phyloP scores from a whole-genome alignment of 768 basidiomycete species.

The Xanthoconium stramineum region DNA sequence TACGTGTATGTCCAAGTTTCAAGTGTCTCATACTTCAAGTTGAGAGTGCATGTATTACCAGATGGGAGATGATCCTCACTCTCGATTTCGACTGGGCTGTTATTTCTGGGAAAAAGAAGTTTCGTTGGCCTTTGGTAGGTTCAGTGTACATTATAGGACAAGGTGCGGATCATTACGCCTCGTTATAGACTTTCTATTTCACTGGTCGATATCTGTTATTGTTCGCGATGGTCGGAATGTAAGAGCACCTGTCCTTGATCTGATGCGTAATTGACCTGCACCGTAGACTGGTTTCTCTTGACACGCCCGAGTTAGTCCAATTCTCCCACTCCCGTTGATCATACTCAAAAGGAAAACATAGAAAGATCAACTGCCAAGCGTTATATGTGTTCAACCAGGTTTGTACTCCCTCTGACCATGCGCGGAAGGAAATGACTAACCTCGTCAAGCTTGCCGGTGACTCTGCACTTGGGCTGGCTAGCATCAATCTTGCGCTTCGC shows the following conservation, averaged over 20 bases:
- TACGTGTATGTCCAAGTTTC: slow-evolving; percentile 36
- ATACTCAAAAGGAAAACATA: slow-evolving; percentile 9
- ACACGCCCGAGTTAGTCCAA: slow-evolving; percentile 28
- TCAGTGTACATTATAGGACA: not conserved
- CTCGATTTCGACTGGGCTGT: slow-evolving; percentile 42
- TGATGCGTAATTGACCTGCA: not conserved
- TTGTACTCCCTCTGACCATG: not conserved
- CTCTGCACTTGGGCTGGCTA: slow-evolving; percentile 42
- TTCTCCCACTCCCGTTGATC: not conserved
- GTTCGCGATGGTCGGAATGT: slow-evolving; percentile 48
- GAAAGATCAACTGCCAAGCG: slow-evolving; percentile 42
- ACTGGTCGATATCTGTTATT: slow-evolving; percentile 42
- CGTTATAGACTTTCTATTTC: slow-evolving; percentile 42
- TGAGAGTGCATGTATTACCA: slow-evolving; percentile 10
- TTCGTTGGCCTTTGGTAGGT: slow-evolving; percentile 49
- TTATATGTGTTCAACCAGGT: slow-evolving; percentile 49
- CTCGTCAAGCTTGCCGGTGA: slow-evolving; percentile 38
- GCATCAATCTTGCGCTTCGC: slow-evolving; percentile 45
- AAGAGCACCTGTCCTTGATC: slow-evolving; percentile 7
- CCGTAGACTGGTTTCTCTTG: slow-evolving; percentile 33
- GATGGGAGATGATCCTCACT: slow-evolving; percentile 45
- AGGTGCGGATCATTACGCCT: slow-evolving; percentile 4
- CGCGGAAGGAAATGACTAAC: not conserved
- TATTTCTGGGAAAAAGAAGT: slow-evolving; percentile 38
- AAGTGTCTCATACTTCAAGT: not conserved